A percentile compares a stretch with the other conserved stretches of the same genome.
Conservation (phyloP, 2,329 filamentous ascomycete genomes). For the Exophiala xenobiotica region DNA sequence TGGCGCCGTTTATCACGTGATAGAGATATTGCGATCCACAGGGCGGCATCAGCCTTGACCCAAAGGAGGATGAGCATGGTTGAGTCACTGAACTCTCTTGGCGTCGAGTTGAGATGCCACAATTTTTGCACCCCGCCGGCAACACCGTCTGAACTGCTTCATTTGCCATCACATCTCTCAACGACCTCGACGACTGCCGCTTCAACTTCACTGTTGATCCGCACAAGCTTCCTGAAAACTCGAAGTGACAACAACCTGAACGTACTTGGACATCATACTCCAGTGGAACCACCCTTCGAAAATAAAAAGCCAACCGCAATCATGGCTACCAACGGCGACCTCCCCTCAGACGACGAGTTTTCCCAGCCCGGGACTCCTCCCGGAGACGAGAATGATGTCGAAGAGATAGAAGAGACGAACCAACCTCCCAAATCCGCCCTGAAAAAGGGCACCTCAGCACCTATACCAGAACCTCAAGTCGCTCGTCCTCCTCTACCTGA, state of each 20-base stretch:
- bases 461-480: conserved; percentile 55
- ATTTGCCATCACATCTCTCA: not conserved
- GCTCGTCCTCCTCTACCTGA: conserved; percentile 71
- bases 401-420: conserved; percentile 55
- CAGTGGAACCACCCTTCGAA: no score
- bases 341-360: conserved; percentile 45
- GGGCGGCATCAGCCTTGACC: no score
- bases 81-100: no score
- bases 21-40: no score
- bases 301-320: conserved; percentile 15
- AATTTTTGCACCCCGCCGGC: not conserved
- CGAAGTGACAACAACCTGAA: no score
- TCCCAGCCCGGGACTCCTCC: conserved; percentile 57
- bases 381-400: conserved; percentile 49
- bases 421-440: conserved; percentile 79
- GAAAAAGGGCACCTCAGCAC: conserved; percentile 64
- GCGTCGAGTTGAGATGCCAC: not conserved
- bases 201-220: no score
- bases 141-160: not conserved
- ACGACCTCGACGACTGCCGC: not conserved
- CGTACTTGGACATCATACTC: no score
- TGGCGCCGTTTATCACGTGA: no score
- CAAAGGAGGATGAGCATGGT: no score
- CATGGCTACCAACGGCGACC: conserved; percentile 38
- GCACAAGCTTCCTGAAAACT: no score